Base-by-base conservation (phyloP, 2,329 filamentous ascomycete species). In the Diaporthe citrichinensis region DNA sequence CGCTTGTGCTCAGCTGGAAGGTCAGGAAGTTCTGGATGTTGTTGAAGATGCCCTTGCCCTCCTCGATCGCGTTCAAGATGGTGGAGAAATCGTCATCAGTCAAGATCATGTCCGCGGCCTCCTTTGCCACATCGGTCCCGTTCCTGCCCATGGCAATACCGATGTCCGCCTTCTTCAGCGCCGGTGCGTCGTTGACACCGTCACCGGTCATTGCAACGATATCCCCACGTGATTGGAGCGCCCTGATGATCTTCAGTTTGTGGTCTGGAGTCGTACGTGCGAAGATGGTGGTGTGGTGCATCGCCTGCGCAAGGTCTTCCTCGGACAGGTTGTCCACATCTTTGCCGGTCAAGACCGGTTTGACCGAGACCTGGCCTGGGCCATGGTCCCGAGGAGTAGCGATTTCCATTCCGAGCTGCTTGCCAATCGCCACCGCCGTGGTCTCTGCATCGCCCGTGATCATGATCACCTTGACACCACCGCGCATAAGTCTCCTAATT, bases 21-120 rank as follows among this genome's bases (percentile, higher is more conserved):
- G 97, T 98, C 78, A 99, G 90, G 86, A 99, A 99, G 84, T 99
- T 99, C 83, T 99, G 97, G 79, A 99, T 98, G 84, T 99, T 99
- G 90, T 97, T 98, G 86, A 99, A 99, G 79, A 99, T 99, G 73
- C 96, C 97, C 85, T 99, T 99, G 85, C 97, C 97, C 86, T 99
- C 97, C 84, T 99, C 97, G 77, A 99, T 99, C 41, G 97, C 97
- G 76, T 93, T 94, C 15, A 99, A 89, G 78, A 99, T 99, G 7
- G 95, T 97, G 0, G 94, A 94, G 83, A 97, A 97, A 84, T 97
- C 94, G 83, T 97, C 95, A 79, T 97, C 94, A 0, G 94, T 97
- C 71, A 97, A 86, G 78, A 97, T 96, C 95, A 97, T 97, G 81
- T 97, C 95, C n/a, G 95, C 93, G 14, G 95, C 95, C 84, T 97